Evolutionary conservation across 2,329 filamentous ascomycete genomes (phyloP), one percentile per base, ranked within the genome.

Genomic region (Aspergillus sergii): DNA sequence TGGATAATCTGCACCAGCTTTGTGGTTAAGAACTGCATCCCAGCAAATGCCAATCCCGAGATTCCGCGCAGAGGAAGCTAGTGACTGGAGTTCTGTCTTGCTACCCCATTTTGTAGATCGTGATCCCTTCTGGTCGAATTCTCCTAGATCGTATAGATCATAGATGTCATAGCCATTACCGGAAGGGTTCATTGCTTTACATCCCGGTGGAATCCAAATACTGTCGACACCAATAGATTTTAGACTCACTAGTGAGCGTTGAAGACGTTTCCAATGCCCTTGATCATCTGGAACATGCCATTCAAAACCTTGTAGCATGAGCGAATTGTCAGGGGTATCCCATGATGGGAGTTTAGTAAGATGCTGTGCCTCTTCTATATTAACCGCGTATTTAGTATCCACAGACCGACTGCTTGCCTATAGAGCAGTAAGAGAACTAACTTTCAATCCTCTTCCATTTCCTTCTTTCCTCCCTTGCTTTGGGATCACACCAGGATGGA

Each of bases 1-100:
- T 28, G 84, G 87, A 57, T 81, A 81, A 72, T 92, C 90, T 6
- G 88, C 89, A 3, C 85, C 89, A 3, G 89, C 88, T 73, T 90
- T 91, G 73, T 92, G 90, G 69, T 91, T 92, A 51, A 92, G 78
- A 6, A 93, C 89, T 1, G 88, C 87, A 73, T 92, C 90, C 83
- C 88, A 92, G 67, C 90, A 84, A 0, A 91, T 69, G 0, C 84
- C 83, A 10, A 92, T 80, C 0, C 83, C 85, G 26, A 83, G 68
- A 43, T 23, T 80, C 74, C 2, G 80, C 77, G 56, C 39, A n/a
- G 39, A 41, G 16, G 7, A n/a, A 9, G 39, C 39, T 69, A 92
- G 74, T n/a, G 81, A 78, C 2, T 84, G 67, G n/a, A 92, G 78
- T 60, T 91, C 88, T 50, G 85, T 82, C 69, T 86, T 87, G 1